Evolutionary conservation across 2,329 filamentous ascomycete genomes (phyloP).

Genomic region (Fusarium sp.): DNA sequence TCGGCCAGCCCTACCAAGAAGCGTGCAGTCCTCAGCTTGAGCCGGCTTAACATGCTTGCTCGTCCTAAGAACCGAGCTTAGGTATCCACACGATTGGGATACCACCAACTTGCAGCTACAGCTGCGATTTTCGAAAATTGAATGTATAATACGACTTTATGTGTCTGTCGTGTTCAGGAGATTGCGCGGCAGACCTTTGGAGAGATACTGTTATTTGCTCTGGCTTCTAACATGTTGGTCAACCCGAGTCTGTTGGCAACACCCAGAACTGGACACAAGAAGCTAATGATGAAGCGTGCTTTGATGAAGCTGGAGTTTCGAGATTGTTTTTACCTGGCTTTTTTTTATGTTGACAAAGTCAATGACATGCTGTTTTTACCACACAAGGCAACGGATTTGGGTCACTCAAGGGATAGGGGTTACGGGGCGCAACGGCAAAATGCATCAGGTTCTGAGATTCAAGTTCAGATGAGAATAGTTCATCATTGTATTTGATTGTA

Average conservation of each 20-base stretch:
- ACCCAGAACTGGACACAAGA: slow-evolving; percentile 13
- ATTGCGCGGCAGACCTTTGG: background rate
- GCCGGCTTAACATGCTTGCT: slow-evolving; percentile 71
- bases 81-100: slow-evolving; percentile 1
- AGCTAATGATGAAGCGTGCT: slow-evolving; percentile 38
- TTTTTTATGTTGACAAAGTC: slow-evolving; percentile 27
- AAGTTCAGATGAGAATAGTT: slow-evolving; percentile 40
- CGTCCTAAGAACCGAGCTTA: slow-evolving; percentile 69
- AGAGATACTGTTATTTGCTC: slow-evolving; percentile 5
- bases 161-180: slow-evolving; percentile 11
- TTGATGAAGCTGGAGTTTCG: slow-evolving; percentile 47
- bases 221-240: slow-evolving; percentile 7
- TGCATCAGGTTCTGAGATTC: slow-evolving; percentile 42
- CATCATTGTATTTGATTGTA: slow-evolving; percentile 30
- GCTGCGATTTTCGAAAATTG: slow-evolving; percentile 8
- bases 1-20: slow-evolving; percentile 65
- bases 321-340: slow-evolving; percentile 46
- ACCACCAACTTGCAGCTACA: background rate
- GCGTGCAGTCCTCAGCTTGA: slow-evolving; percentile 65
- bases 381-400: slow-evolving; percentile 37
- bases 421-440: slow-evolving; percentile 45
- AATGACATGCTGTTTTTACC: slow-evolving; percentile 25
- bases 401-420: slow-evolving; percentile 28
- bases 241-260: background rate
- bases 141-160: slow-evolving; percentile 43